Conservation (phyloP, 305 asterid genomes). For the Coffea humblotiana region DNA sequence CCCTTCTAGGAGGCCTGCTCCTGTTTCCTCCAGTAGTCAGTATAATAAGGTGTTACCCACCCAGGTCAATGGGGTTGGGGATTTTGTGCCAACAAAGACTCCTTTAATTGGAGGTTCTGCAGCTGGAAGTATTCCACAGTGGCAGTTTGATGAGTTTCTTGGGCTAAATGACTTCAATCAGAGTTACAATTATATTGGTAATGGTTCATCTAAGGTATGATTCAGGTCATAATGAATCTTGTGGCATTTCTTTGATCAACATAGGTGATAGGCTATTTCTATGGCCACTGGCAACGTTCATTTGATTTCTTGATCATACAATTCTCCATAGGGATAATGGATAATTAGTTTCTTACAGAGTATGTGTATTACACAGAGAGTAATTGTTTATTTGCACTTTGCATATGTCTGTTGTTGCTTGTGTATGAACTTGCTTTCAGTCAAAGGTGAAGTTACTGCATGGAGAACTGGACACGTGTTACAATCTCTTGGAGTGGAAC, state of each 20-base stretch:
- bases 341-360: background rate
- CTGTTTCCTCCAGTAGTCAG: constrained; percentile 37
- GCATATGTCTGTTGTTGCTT: background rate
- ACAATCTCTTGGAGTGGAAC: background rate
- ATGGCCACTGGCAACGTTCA: constrained; percentile 6
- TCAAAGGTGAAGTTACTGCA: background rate
- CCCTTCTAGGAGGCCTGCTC: constrained; percentile 17
- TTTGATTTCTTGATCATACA: constrained; percentile 9
- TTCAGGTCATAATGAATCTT: constrained; percentile 3
- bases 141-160: constrained; percentile 81
- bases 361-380: constrained; percentile 6
- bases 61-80: constrained; percentile 36
- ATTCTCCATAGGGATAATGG: constrained; percentile 2
- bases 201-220: constrained; percentile 73
- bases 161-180: constrained; percentile 57
- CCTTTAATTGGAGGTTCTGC: constrained; percentile 57
- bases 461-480: background rate
- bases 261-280: background rate
- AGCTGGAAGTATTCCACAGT: constrained; percentile 52
- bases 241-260: background rate
- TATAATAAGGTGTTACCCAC: constrained; percentile 30
- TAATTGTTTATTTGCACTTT: constrained; percentile 9
- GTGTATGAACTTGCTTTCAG: background rate
- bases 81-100: constrained; percentile 37
- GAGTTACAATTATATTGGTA: constrained; percentile 48